phyloP scores from a whole-genome alignment of 2,329 filamentous ascomycete species.

The Onygena corvina region DNA sequence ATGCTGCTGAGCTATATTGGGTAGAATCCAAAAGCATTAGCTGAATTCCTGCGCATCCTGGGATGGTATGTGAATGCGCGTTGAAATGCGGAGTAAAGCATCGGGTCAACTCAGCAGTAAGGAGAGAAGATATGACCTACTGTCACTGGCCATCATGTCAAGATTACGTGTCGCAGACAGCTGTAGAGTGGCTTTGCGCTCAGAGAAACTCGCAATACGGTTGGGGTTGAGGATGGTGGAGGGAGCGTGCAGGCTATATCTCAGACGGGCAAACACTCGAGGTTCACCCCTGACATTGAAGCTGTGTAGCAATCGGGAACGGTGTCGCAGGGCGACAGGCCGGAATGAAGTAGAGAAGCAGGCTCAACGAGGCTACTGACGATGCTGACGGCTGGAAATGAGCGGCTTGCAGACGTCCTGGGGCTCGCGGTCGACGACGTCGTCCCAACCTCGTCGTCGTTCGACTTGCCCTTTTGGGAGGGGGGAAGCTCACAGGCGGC shows the following conservation, averaged over 20 bases:
- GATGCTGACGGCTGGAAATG: background rate
- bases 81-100: constrained; percentile 1
- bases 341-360: background rate
- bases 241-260: background rate
- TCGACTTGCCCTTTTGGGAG: background rate
- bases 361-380: background rate
- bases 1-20: constrained; percentile 19
- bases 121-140: background rate
- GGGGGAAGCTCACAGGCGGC: constrained; percentile 4
- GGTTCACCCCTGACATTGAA: background rate
- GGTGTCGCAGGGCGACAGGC: background rate
- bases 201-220: too few relatives aligned
- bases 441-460: constrained; percentile 2
- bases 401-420: background rate
- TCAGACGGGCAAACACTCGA: background rate
- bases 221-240: background rate
- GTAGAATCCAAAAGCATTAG: background rate
- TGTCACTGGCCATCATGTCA: constrained; percentile 1
- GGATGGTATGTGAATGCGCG: background rate
- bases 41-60: background rate
- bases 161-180: too few relatives aligned
- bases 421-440: too few relatives aligned
- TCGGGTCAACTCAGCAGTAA: background rate
- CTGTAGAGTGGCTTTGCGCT: too few relatives aligned
- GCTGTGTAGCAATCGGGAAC: too few relatives aligned